Percentiles rank a stretch among this genome's conserved stretches.
Evolutionary conservation across 2,329 filamentous ascomycete species (phyloP).

Genomic region (Cylindrodendrum hubeiense): DNA sequence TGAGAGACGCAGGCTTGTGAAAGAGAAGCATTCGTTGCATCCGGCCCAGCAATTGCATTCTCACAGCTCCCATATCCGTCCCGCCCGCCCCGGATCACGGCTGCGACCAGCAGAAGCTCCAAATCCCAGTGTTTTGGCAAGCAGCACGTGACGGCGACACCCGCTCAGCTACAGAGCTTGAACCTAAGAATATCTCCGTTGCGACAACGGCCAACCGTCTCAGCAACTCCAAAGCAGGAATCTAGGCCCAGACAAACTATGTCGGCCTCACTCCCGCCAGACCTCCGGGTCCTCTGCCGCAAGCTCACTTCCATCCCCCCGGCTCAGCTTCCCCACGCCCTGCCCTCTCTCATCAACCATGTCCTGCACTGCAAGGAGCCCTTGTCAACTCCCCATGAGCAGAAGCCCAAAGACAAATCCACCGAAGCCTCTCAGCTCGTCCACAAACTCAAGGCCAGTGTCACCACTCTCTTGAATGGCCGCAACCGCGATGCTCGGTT

Average conservation of each 20-base stretch:
- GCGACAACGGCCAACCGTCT: not conserved
- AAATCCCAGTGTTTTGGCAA: not conserved
- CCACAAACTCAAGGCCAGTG: slow-evolving; percentile 84
- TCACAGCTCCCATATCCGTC: not conserved
- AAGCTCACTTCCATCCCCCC: slow-evolving; percentile 78
- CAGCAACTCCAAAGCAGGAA: not conserved
- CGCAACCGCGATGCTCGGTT: slow-evolving; percentile 81
- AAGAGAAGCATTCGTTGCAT: slow-evolving; percentile 2
- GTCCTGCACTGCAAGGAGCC: slow-evolving; percentile 68
- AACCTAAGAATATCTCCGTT: slow-evolving; percentile 10
- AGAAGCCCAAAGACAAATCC: slow-evolving; percentile 69
- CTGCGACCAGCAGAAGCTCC: not conserved
- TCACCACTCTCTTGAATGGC: slow-evolving; percentile 83
- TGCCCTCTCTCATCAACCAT: slow-evolving; percentile 75
- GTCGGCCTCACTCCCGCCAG: slow-evolving; percentile 60
- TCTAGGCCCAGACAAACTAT: slow-evolving; percentile 28
- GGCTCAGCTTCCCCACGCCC: slow-evolving; percentile 79
- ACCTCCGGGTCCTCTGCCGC: slow-evolving; percentile 75
- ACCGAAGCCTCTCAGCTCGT: slow-evolving; percentile 78
- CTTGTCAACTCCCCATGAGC: slow-evolving; percentile 73
- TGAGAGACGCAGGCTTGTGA: slow-evolving; percentile 9
- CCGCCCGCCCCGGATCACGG: not conserved
- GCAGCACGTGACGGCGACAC: slow-evolving; percentile 22
- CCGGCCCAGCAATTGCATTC: slow-evolving; percentile 6
- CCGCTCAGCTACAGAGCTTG: not conserved